Conservation (phyloP, 139 green algal species). For the Auxenochlorella pyrenoidosa region DNA sequence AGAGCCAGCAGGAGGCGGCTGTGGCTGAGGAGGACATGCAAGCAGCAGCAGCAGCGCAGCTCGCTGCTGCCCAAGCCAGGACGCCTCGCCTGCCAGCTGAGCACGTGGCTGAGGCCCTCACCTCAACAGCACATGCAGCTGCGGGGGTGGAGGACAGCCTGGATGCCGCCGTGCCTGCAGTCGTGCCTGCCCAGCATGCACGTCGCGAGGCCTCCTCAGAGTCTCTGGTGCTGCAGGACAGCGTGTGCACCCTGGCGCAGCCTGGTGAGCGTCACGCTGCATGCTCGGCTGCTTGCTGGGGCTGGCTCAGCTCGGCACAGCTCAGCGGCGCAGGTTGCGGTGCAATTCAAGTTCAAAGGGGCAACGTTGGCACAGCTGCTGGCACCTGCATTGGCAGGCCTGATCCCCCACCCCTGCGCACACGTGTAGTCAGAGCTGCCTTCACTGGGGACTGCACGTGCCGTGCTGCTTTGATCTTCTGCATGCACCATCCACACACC, state of each 20-base stretch:
- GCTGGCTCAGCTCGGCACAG: neutral
- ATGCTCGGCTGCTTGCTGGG: too few species aligned
- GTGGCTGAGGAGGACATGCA: neutral
- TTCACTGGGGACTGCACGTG: too few species aligned
- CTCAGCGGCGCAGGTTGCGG: too few species aligned
- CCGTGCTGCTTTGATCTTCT: too few species aligned
- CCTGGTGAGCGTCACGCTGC: neutral
- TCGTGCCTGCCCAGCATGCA: neutral
- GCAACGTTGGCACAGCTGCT: too few species aligned
- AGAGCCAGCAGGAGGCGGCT: neutral
- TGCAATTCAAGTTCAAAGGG: too few species aligned
- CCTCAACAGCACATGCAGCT: neutral
- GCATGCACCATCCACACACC: too few species aligned
- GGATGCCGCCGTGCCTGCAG: neutral
- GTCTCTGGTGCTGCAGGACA: constrained; percentile 7
- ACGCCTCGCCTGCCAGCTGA: neutral
- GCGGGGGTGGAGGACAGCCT: neutral
- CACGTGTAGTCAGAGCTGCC: too few species aligned
- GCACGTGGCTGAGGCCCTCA: neutral
- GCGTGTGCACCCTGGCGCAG: neutral
- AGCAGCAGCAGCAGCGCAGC: neutral
- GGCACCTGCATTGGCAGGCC: too few species aligned
- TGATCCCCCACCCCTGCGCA: too few species aligned
- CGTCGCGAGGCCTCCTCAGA: neutral
- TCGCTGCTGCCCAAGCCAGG: too few species aligned